These are phyloP conservation scores for Penicillium fimorum DNA, from an alignment of 495 filamentous ascomycete genomes.

Conservation along the genomic window DNA sequence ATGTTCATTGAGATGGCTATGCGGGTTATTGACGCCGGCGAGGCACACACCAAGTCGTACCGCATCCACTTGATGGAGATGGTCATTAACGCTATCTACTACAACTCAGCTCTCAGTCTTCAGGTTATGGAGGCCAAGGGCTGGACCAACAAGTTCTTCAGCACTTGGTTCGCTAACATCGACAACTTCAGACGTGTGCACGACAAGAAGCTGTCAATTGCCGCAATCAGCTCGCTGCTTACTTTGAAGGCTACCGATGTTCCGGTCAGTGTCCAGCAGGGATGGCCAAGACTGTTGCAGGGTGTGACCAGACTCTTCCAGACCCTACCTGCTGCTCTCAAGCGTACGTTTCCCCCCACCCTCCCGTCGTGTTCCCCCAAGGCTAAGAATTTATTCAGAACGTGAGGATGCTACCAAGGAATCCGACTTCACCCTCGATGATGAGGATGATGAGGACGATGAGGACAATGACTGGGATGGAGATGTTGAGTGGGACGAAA, in stretches of 20 bases:
- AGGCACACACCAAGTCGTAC: conserved; percentile 80
- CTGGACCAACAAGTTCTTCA: conserved; percentile 99
- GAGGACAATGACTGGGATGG: conserved; percentile 65
- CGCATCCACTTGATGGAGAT: conserved; percentile 97
- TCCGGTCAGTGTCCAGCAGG: conserved; percentile 83
- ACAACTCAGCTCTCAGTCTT: conserved; percentile 80
- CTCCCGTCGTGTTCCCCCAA: background rate
- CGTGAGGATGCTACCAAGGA: conserved; percentile 93
- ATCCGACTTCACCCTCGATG: conserved; percentile 73
- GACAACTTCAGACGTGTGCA: conserved; percentile 90
- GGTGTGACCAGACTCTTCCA: conserved; percentile 91
- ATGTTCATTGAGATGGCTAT: conserved; percentile 89
- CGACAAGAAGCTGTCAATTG: conserved; percentile 96
- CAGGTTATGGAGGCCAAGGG: conserved; percentile 83
- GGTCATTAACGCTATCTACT: conserved; percentile 97
- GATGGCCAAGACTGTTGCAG: conserved; percentile 93
- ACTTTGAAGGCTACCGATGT: conserved; percentile 74
- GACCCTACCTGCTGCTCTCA: conserved; percentile 80
- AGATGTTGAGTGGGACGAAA: conserved; percentile 69
- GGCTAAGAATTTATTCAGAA: conserved; percentile 44
- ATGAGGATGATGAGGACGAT: conserved; percentile 75
- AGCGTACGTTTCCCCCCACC: conserved; percentile 54
- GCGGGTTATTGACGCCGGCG: conserved; percentile 66
- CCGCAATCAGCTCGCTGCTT: conserved; percentile 83
- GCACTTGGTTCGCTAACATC: conserved; percentile 94